Evolutionary conservation across 2,329 filamentous ascomycete species (phyloP).

Genomic region (Epichloe bromicola): DNA sequence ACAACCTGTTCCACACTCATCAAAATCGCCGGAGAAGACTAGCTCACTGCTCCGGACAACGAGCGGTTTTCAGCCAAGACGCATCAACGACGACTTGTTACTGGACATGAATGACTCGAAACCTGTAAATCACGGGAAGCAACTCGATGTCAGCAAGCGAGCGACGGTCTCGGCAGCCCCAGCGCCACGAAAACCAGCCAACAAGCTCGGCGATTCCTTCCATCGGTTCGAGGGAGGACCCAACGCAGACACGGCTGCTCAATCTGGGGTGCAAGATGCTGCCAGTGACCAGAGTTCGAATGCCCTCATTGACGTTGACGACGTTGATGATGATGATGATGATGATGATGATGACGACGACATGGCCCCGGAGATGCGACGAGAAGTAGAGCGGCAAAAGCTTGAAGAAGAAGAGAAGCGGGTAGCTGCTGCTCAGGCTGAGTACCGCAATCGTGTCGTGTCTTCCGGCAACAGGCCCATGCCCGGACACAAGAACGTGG

Average conservation of each 20-base stretch:
- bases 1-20: neutral
- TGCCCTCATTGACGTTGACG: constrained; percentile 45
- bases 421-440: constrained; percentile 77
- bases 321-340: constrained; percentile 49
- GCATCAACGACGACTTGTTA: constrained; percentile 47
- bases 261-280: neutral
- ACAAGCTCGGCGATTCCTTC: constrained; percentile 88
- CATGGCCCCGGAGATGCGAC: constrained; percentile 73
- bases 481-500: constrained; percentile 40
- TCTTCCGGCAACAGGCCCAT: constrained; percentile 24
- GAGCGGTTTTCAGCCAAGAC: neutral
- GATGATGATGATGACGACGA: constrained; percentile 58
- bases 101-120: constrained; percentile 59
- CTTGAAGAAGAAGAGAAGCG: constrained; percentile 80
- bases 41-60: neutral
- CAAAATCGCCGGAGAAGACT: neutral
- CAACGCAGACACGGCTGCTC: no score
- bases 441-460: constrained; percentile 64
- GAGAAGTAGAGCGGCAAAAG: constrained; percentile 73
- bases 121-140: constrained; percentile 36
- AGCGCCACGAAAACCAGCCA: constrained; percentile 71
- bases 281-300: constrained; percentile 45
- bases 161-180: constrained; percentile 60
- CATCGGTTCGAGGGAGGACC: constrained; percentile 64
- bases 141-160: constrained; percentile 44